Evolutionary conservation across 2,329 filamentous ascomycete genomes (phyloP), one percentile per base, ranked within the genome.

Genomic region (Claviceps pusilla): DNA sequence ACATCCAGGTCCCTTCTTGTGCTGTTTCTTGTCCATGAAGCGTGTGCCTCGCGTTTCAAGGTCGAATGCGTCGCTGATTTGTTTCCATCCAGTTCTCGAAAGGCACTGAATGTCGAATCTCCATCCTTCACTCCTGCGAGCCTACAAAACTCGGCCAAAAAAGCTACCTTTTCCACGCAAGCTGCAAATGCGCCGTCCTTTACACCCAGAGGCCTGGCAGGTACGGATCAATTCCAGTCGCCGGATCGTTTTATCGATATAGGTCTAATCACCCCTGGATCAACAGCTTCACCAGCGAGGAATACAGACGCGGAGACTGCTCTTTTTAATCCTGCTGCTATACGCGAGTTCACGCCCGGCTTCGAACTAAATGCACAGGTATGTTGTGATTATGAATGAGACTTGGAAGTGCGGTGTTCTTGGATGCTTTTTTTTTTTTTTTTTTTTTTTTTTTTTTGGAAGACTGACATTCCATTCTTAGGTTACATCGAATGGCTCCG

Each of bases 91-190:
- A 77, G 75, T 56, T 65, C 73, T 29, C 89, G 88, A 69, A 93
- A 89, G 69, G 76, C 85, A 33, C 77, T 98, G 60, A 98, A 95
- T 68, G 93, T 95, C 64, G 93, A 97, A 64, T 97, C 93, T 9
- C 91, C 93, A 12, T 88, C 91, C 50, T 98, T 98, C 68, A 96
- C 89, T 0, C 91, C 91, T 6, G 73, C 79, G 14, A 72, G 67
- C 56, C 61, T 71, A 56, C 55, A 58, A 10, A 60, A 76, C 29
- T 69, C 72, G 1, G 65, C 71, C 29, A 89, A 89, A 69, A 86
- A 86, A 63, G 78, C 84, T 10, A 84, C 84, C 9, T 89, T 97
- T 59, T 93, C 90, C 7, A 88, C 89, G 1, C 89, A 94, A 69
- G 86, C 88, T 54, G 90, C 86, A n/a, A 93, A 80, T 66, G 93